Evolutionary conservation across 2,329 filamentous ascomycete species (phyloP).

Genomic region (Pestalotiopsis sp.): DNA sequence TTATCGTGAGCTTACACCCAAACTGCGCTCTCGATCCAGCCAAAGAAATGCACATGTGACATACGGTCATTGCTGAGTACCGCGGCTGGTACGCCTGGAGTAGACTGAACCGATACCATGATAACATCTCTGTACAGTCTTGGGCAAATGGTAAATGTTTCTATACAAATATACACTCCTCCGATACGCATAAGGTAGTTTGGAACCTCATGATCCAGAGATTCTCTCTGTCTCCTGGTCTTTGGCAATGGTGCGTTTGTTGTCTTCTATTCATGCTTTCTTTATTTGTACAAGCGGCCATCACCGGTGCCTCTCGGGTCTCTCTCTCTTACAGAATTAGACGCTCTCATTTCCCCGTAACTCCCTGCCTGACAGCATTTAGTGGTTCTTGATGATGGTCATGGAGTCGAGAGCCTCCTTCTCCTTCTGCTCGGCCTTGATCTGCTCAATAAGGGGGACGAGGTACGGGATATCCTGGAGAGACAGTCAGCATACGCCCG

Average conservation of each 20-base stretch:
- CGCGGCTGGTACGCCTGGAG: too few relatives aligned
- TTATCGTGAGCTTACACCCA: too few relatives aligned
- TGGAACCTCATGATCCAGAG: background rate
- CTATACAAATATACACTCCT: conserved; percentile 4
- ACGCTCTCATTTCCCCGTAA: conserved; percentile 14
- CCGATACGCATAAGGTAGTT: background rate
- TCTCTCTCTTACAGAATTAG: background rate
- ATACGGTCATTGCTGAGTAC: too few relatives aligned
- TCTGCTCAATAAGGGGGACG: conserved; percentile 51
- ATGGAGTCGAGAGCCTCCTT: conserved; percentile 46
- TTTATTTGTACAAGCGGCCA: conserved; percentile 26
- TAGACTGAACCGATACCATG: too few relatives aligned
- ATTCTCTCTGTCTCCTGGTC: background rate
- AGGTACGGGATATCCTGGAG: conserved; percentile 55
- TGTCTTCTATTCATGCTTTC: conserved; percentile 21
- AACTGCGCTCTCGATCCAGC: too few relatives aligned
- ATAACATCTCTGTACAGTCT: background rate
- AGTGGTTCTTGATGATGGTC: conserved; percentile 32
- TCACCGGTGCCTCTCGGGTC: background rate
- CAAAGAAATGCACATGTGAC: too few relatives aligned
- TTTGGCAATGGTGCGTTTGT: conserved; percentile 21
- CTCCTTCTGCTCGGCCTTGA: conserved; percentile 51
- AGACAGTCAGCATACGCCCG: background rate
- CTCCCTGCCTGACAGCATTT: background rate
- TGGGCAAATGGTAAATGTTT: background rate